These are phyloP conservation scores for Penstemon eatonii DNA, from an alignment of 257 asterid species.

Conservation along the genomic window DNA sequence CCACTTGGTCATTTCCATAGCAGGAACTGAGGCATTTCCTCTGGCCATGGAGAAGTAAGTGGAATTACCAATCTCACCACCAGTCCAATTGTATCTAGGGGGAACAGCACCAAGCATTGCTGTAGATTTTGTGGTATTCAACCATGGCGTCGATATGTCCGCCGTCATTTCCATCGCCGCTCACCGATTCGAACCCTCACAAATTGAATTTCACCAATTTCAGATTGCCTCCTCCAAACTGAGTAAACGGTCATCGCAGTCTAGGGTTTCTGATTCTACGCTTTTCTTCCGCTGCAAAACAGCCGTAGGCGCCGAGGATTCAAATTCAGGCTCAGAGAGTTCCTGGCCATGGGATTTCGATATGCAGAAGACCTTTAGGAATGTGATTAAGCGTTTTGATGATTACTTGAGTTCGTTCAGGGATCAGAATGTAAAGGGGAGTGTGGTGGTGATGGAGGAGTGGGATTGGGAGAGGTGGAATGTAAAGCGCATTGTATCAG, in stretches of 20 bases:
- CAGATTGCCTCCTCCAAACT: conserved; percentile 40
- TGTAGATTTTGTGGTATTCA: conserved; percentile 3
- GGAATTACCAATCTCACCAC: conserved; percentile 50
- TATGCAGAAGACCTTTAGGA: conserved; percentile 57
- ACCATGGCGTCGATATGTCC: conserved; percentile 73
- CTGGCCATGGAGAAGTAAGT: conserved; percentile 65
- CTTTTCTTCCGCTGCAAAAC: conserved; percentile 58
- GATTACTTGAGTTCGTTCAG: conserved; percentile 47
- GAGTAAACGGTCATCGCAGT: conserved; percentile 30
- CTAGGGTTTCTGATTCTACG: conserved; percentile 47
- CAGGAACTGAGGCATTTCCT: conserved; percentile 58
- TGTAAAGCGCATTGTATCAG: conserved; percentile 60
- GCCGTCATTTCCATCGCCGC: conserved; percentile 52
- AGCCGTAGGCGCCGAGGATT: conserved; percentile 35
- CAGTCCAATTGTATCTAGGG: conserved; percentile 51
- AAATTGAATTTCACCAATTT: conserved; percentile 35
- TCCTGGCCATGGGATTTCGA: conserved; percentile 69
- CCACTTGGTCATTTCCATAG: conserved; percentile 62
- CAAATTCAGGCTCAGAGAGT: conserved; percentile 40
- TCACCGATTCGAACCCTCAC: conserved; percentile 41
- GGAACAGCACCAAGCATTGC: conserved; percentile 65
- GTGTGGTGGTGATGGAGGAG: conserved; percentile 41
- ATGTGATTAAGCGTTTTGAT: conserved; percentile 54
- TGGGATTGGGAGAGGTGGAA: conserved; percentile 99
- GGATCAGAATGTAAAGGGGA: conserved; percentile 39